Percentiles rank a stretch among this genome's conserved stretches.
Evolutionary conservation across 257 asterid genomes (phyloP).

Genomic region (Paraleonurus japonicus): DNA sequence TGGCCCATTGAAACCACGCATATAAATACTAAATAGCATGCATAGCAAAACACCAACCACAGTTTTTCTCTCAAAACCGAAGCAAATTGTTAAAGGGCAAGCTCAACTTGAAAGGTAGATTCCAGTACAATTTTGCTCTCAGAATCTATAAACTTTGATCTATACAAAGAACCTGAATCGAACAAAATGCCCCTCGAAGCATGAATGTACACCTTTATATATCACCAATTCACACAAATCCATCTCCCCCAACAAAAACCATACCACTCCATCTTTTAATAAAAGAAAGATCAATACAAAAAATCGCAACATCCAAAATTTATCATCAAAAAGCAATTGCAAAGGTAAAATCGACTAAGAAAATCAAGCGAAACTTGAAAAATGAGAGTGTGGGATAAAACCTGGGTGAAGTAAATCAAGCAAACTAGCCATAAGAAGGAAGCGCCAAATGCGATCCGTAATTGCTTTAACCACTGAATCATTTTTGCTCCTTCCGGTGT

Average conservation of each 20-base stretch:
- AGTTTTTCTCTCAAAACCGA: background rate
- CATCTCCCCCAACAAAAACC: background rate
- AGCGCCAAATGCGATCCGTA: constrained; percentile 77
- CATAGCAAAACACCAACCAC: background rate
- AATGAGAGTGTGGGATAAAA: constrained; percentile 15
- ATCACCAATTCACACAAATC: constrained; percentile 6
- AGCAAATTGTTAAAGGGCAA: background rate
- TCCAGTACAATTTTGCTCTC: background rate
- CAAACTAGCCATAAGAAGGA: constrained; percentile 92
- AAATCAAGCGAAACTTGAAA: background rate
- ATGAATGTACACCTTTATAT: background rate
- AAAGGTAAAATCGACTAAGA: background rate
- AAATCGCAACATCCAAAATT: background rate
- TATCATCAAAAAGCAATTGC: background rate
- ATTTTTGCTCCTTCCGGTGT: constrained; percentile 29
- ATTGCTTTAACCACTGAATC: constrained; percentile 67
- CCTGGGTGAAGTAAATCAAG: constrained; percentile 97
- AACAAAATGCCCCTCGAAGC: background rate
- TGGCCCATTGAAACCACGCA: background rate
- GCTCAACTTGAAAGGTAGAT: background rate
- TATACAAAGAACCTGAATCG: background rate
- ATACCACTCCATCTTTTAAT: constrained; percentile 4
- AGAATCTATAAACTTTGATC: background rate
- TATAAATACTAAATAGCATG: background rate
- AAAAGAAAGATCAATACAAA: background rate